phyloP scores from a whole-genome alignment of 2,329 filamentous ascomycete species.

The Parascedosporium putredinis region DNA sequence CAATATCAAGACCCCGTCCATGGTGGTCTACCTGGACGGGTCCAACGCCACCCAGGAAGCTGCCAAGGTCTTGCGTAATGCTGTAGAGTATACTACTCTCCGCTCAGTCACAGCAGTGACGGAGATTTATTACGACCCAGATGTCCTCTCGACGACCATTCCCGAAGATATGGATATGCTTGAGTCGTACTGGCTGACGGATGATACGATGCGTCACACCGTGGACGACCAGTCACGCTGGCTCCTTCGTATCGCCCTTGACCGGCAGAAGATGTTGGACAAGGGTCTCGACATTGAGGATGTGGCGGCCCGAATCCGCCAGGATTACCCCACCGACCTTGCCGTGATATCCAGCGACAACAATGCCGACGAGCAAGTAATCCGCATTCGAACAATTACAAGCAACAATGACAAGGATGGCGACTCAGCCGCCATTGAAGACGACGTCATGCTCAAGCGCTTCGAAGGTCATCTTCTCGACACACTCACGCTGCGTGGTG shows the following conservation, averaged over 20 bases:
- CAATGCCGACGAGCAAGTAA: conserved; percentile 90
- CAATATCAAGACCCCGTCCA: conserved; percentile 97
- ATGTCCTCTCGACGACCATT: conserved; percentile 76
- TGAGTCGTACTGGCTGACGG: conserved; percentile 91
- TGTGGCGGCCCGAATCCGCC: conserved; percentile 80
- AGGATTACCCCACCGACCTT: conserved; percentile 74
- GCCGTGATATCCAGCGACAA: conserved; percentile 96
- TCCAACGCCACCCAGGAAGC: conserved; percentile 59
- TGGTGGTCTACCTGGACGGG: conserved; percentile 77
- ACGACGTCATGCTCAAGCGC: conserved; percentile 87
- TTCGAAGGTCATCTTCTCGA: conserved; percentile 87
- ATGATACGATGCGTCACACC: conserved; percentile 57
- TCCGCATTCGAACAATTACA: conserved; percentile 77
- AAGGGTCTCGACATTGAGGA: conserved; percentile 88
- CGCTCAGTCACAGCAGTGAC: conserved; percentile 84
- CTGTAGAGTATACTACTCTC: conserved; percentile 88
- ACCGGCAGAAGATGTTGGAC: conserved; percentile 88
- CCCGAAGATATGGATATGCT: conserved; percentile 86
- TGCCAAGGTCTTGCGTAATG: conserved; percentile 76
- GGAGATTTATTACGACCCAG: conserved; percentile 96
- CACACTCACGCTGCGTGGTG: conserved; percentile 81
- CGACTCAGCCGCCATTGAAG: conserved; percentile 56
- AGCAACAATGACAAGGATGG: conserved; percentile 67
- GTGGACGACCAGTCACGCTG: conserved; percentile 79
- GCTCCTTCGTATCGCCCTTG: conserved; percentile 86